phyloP scores from a whole-genome alignment of 2,329 filamentous ascomycete genomes.

The Akanthomyces dipterigenus region DNA sequence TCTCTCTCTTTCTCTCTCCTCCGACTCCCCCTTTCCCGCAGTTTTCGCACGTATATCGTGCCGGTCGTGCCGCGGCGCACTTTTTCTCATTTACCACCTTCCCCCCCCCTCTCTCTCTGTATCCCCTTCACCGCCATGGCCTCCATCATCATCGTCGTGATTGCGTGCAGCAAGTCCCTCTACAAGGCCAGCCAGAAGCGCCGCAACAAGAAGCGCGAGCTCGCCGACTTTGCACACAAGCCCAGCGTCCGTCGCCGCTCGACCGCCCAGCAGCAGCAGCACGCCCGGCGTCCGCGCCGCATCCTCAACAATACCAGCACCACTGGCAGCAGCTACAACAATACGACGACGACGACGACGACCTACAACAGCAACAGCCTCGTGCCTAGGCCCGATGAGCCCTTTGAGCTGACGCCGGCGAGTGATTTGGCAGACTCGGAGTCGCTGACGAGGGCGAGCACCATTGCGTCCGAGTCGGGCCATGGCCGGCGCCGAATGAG shows the following conservation, averaged over 20 bases:
- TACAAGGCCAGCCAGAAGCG: slow-evolving; percentile 10
- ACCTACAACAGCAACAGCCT: background rate
- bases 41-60: too few species aligned
- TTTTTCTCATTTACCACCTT: background rate
- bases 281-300: slow-evolving; percentile 3
- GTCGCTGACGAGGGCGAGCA: slow-evolving; percentile 4
- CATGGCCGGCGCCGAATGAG: slow-evolving; percentile 4
- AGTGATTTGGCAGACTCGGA: background rate
- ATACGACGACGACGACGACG: background rate
- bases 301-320: background rate
- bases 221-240: background rate
- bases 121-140: background rate
- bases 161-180: slow-evolving; percentile 8
- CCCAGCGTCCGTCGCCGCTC: slow-evolving; percentile 4
- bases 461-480: background rate
- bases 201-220: slow-evolving; percentile 10
- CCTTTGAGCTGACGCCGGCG: background rate
- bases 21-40: too few species aligned
- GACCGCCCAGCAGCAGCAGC: background rate
- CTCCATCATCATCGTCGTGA: slow-evolving; percentile 10
- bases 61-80: background rate
- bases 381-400: background rate
- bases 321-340: background rate
- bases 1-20: background rate
- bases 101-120: background rate